Percentiles rank a stretch among this genome's conserved stretches.
phyloP scores from a whole-genome alignment of 2,329 filamentous ascomycete genomes.

The Aspergillus pseudotamarii region DNA sequence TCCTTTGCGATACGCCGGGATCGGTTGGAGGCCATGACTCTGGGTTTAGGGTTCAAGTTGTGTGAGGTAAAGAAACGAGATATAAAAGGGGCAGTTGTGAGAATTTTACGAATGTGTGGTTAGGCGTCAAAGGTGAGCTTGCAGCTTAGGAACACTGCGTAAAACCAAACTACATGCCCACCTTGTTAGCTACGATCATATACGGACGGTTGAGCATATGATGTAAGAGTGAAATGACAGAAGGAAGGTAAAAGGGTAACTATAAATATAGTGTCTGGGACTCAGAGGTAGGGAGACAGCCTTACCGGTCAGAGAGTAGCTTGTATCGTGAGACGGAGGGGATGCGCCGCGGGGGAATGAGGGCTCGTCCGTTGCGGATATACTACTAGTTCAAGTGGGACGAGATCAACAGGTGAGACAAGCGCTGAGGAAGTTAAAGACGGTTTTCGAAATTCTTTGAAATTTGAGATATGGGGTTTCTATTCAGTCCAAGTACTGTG shows the following conservation, averaged over 20 bases:
- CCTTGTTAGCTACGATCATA: constrained; percentile 2
- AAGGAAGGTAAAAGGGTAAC: not conserved
- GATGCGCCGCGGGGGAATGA: constrained; percentile 11
- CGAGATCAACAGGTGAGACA: not conserved
- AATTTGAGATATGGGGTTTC: not conserved
- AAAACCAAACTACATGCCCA: not conserved
- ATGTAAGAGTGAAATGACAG: not conserved
- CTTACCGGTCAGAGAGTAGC: constrained; percentile 1
- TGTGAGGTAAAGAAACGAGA: constrained; percentile 4
- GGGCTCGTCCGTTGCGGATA: constrained; percentile 4
- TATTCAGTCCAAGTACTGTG: not conserved
- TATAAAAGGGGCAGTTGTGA: not conserved
- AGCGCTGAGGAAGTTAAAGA: not conserved
- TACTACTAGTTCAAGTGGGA: not conserved
- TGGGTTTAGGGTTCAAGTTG: not conserved
- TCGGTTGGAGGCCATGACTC: constrained; percentile 59
- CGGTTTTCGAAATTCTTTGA: too few relatives aligned
- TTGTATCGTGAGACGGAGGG: not conserved
- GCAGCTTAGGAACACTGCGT: not conserved
- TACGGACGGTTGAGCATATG: not conserved
- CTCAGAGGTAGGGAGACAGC: not conserved
- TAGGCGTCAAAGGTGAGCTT: not conserved
- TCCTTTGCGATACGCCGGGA: constrained; percentile 58
- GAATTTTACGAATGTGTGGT: not conserved
- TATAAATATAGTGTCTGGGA: not conserved